Conservation (phyloP, 768 basidiomycete species). For the Clitopilus hobsonii region DNA sequence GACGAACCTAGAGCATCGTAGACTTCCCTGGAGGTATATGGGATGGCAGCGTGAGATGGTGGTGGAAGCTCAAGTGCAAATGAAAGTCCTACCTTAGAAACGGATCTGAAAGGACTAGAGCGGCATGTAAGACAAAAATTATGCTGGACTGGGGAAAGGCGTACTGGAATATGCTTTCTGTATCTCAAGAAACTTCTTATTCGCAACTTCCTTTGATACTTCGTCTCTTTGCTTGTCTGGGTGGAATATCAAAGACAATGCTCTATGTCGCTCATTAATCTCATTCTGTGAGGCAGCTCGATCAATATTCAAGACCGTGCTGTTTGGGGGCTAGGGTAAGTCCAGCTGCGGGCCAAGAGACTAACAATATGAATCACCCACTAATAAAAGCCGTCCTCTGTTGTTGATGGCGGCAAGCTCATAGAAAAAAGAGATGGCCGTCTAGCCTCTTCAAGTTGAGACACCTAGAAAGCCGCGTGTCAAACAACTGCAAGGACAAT, state of each 20-base stretch:
- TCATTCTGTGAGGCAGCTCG: constrained; percentile 59
- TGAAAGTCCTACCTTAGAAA: constrained; percentile 49
- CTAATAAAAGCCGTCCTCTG: constrained; percentile 18
- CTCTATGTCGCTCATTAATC: constrained; percentile 68
- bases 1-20: constrained; percentile 68
- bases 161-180: constrained; percentile 82
- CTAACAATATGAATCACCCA: constrained; percentile 6
- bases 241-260: constrained; percentile 75
- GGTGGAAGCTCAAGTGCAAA: background rate
- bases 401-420: too few relatives aligned
- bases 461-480: too few relatives aligned
- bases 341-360: background rate
- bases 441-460: too few relatives aligned
- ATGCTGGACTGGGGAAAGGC: constrained; percentile 8
- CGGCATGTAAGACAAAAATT: background rate
- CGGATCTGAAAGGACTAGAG: constrained; percentile 63
- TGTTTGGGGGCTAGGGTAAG: too few relatives aligned
- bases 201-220: constrained; percentile 50
- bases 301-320: constrained; percentile 67
- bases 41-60: constrained; percentile 4
- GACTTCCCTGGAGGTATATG: constrained; percentile 54
- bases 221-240: constrained; percentile 78
- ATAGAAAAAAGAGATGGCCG: too few relatives aligned
- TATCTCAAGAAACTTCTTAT: constrained; percentile 65
- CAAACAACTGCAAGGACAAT: too few relatives aligned